Base-by-base conservation (phyloP, 2,329 filamentous ascomycete species). In the Aureobasidium namibiae region DNA sequence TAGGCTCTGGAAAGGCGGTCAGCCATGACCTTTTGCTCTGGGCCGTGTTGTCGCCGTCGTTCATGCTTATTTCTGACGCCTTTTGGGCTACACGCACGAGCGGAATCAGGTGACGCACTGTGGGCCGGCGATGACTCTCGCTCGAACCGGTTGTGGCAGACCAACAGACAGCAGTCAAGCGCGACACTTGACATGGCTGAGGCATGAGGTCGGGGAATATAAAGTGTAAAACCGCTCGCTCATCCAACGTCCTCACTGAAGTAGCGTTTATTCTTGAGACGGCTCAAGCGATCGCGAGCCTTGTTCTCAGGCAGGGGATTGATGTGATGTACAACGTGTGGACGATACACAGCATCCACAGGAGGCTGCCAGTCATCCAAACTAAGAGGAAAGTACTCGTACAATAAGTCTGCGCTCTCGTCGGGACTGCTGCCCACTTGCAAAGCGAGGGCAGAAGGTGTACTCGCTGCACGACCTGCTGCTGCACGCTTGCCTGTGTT, bases 341-440 rank as follows among this genome's bases (percentile, higher is more conserved):
- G 92, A 50, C 90, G 80, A 70, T 95, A 96, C 16, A 96, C 87
- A 5, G 90, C 90, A 72, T 95, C 90, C 3, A 95, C 89, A 1
- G 90, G 90, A 2, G 88, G 88, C 83, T 92, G 90, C 88, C 88
- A 96, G 68, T 96, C 92, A 70, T 96, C 91, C 61, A 96, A 76
- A 50, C 88, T 91, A 16, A 97, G 78, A 0, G 92, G 92, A 64
- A 97, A 96, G 70, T 97, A 96, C 74, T 97, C 92, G 70, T 96
- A 96, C 18, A 96, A 76, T 64, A 92, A 77, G 72, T 96, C 92
- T 0, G 86, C 86, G 65, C 87, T 87, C 66, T 95, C 90, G 64
- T 85, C 75, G 34, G 88, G 80, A 68, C 87, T 86, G 69, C 82
- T 80, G 65, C 78, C 79, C 2, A 77, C 70, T 34, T 77, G 76